Conservation (phyloP, 768 basidiomycete species). For the Lactarius hengduanensis region DNA sequence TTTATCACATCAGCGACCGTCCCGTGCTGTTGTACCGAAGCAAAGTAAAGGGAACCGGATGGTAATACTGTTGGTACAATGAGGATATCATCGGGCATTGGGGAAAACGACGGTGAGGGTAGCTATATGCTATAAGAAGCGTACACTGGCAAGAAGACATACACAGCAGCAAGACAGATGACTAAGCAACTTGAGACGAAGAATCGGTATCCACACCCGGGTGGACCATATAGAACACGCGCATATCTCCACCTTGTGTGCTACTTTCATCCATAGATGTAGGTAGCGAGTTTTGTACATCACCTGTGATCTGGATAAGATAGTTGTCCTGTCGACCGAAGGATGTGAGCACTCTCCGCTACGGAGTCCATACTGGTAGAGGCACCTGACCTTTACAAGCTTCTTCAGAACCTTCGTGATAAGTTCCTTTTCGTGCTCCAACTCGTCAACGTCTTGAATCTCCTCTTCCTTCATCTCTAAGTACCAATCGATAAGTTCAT, state of each 20-base stretch:
- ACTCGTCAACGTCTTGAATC: conserved; percentile 77
- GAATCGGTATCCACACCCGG: conserved; percentile 76
- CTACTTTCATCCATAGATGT: conserved; percentile 61
- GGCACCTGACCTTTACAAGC: conserved; percentile 74
- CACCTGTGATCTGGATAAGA: conserved; percentile 78
- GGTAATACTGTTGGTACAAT: conserved; percentile 62
- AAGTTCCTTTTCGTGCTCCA: conserved; percentile 89
- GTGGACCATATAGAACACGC: conserved; percentile 88
- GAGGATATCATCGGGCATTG: conserved; percentile 45
- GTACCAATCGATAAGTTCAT: conserved; percentile 97
- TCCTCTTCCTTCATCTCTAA: conserved; percentile 86
- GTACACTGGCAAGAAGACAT: conserved; percentile 9
- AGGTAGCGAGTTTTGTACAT: conserved; percentile 75
- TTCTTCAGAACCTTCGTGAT: conserved; percentile 86
- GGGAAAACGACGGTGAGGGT: conserved; percentile 4
- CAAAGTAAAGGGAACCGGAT: conserved; percentile 60
- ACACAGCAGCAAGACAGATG: conserved; percentile 13
- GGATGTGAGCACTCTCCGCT: conserved; percentile 5
- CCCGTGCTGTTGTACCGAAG: conserved; percentile 51
- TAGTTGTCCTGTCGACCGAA: conserved; percentile 64
- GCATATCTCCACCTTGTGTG: conserved; percentile 55
- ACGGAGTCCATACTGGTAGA: background rate
- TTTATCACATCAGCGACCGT: conserved; percentile 61
- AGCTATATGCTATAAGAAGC: background rate
- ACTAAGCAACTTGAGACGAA: conserved; percentile 19